Base-by-base conservation (phyloP, 352 stramenopile species). In the Phytophthora colocasiae region DNA sequence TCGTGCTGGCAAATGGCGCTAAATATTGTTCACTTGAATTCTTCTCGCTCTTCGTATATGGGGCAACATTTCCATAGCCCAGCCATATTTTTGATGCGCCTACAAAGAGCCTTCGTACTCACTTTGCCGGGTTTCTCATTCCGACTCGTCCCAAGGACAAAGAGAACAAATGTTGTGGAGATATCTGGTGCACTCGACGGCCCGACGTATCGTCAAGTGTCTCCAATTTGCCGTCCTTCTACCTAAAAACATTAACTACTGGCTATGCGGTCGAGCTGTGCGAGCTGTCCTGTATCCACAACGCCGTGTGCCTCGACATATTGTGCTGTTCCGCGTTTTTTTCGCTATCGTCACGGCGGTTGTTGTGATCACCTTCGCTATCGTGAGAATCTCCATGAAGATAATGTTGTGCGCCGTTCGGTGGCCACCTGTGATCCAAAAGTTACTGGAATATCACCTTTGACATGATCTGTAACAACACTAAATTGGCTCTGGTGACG, bases 361-460 rank as follows among this genome's bases (percentile, higher is more conserved):
- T n/a, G 41, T 62, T 44, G 43, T 53, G 15, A 47, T 53, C 41
- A 62, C 43, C 3, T 54, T 62, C 41, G 24, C 41, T 40, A 47
- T 62, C 29, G 54, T 62, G 19, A 34, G 46, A 53, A 39, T 54
- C 26, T 62, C 54, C 24, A 47, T 62, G 41, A 53, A 54, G 32
- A 39, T 43, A 27, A 39, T 62, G 40, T 12, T 62, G 54, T 53
- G 29, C 29, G 41, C 54, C 3, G 54, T 54, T 14, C 54, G 54
- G 26, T 62, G 41, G 54, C 54, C 54, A 27, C 17, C 19, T 7
- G 54, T 14, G 11, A 54, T 62, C 10, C 41, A 62, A 53, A 62
- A 40, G 11, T 32, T 61, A 7, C 36, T 58, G 27, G 17, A 22
- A 22, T 22, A 22, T 1, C 22, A 22, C 1, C 22, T 22, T 22